Conservation (phyloP, 495 filamentous ascomycete genomes). For the Penicillium turbatum region DNA sequence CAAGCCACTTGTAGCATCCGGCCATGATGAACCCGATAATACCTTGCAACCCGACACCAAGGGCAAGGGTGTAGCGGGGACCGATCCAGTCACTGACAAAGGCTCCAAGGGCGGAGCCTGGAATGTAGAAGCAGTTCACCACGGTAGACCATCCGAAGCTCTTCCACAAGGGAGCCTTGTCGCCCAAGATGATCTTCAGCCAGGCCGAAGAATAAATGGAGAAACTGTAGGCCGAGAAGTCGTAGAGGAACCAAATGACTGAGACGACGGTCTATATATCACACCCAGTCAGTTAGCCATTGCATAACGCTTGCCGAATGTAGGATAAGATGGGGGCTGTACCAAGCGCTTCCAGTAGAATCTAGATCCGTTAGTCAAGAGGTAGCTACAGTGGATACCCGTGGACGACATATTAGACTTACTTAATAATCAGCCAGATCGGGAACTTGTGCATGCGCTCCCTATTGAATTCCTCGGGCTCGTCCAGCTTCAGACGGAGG, state of each 20-base stretch:
- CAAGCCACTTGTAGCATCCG: slow-evolving; percentile 61
- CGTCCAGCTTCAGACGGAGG: slow-evolving; percentile 68
- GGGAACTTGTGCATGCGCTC: slow-evolving; percentile 53
- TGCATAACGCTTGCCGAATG: neutral
- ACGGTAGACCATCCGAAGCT: slow-evolving; percentile 82
- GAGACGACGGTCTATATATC: slow-evolving; percentile 62
- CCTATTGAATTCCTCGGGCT: slow-evolving; percentile 76
- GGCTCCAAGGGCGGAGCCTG: slow-evolving; percentile 72
- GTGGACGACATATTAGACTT: slow-evolving; percentile 10
- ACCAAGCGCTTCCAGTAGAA: slow-evolving; percentile 51
- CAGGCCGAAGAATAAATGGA: slow-evolving; percentile 71
- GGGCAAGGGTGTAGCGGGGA: slow-evolving; percentile 63
- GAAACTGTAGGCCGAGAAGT: slow-evolving; percentile 79
- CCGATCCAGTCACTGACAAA: slow-evolving; percentile 71
- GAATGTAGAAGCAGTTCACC: slow-evolving; percentile 82
- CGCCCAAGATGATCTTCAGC: slow-evolving; percentile 59
- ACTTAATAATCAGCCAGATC: slow-evolving; percentile 48
- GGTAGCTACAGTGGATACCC: neutral
- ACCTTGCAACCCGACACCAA: slow-evolving; percentile 64
- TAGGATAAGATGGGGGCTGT: neutral
- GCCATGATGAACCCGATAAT: slow-evolving; percentile 88
- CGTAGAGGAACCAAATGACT: slow-evolving; percentile 89
- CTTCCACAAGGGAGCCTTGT: slow-evolving; percentile 57
- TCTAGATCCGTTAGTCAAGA: slow-evolving; percentile 21
- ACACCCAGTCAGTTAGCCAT: slow-evolving; percentile 48